Evolutionary conservation across 352 stramenopile genomes (phyloP), one percentile per base, ranked within the genome.

Genomic region (Phytophthora hybrid): DNA sequence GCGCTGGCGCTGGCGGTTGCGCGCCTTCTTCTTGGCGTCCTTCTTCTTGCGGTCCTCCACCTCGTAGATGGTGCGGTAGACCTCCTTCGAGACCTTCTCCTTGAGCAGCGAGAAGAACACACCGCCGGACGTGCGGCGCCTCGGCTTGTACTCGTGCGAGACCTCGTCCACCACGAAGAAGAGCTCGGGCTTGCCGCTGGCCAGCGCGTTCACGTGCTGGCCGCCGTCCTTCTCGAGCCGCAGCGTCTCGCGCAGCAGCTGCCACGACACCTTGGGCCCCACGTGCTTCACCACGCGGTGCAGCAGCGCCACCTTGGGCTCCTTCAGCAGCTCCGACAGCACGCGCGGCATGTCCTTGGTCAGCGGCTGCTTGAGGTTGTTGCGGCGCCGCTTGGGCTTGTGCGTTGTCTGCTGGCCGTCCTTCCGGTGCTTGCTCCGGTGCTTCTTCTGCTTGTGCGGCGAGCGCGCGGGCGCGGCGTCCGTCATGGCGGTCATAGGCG

Each of bases 11-110:
- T 78, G 74, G 18, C 82, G 80, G 46, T 75, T 74, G 49, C 79
- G 76, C 46, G 82, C 70, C 3, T 79, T 77, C 57, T 92, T 92
- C 76, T 91, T 90, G 39, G 76, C 73, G 32, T 91, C 83, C 69
- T 95, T 93, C 74, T 95, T 95, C 59, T 90, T 81, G 37, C 80
- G 62, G 39, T 89, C 79, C 63, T 95, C 88, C 18, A 95, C 74
- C 62, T 88, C 84, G 63, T 93, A 95, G 62, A 95, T 93, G 16
- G 86, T 75, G 19, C 85, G 83, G 69, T 95, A 95, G 61, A 77
- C 76, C 21, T 95, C 86, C 52, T 85, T 87, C 0, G 80, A 62
- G 79, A 93, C 88, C 41, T 84, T 77, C 0, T 86, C 79, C 55
- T 90, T 88, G 26, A 95, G 73, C 34, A 93, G 77, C 46, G 81